phyloP scores from a whole-genome alignment of 2,329 filamentous ascomycete genomes.

The Ceratocystis smalleyi region DNA sequence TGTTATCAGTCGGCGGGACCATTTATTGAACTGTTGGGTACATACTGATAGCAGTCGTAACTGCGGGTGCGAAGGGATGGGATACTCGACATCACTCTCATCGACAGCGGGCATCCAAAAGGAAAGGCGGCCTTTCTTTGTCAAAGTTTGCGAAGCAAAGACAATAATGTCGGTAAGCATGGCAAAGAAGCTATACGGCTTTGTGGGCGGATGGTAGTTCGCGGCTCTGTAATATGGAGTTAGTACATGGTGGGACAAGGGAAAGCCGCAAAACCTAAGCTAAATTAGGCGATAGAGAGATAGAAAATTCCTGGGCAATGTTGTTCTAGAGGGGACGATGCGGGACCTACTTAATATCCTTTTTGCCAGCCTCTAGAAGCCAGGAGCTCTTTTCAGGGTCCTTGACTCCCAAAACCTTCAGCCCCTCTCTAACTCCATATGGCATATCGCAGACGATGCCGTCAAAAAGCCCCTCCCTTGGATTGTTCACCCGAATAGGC shows the following conservation, averaged over 20 bases:
- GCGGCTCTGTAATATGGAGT: slow-evolving; percentile 31
- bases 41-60: slow-evolving; percentile 62
- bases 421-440: slow-evolving; percentile 83
- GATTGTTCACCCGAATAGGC: slow-evolving; percentile 42
- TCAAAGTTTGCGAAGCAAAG: slow-evolving; percentile 62
- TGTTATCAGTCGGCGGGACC: slow-evolving; percentile 77
- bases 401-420: slow-evolving; percentile 69
- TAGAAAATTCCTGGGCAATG: too few species aligned
- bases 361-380: slow-evolving; percentile 52
- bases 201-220: slow-evolving; percentile 72
- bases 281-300: not conserved
- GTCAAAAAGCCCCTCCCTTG: slow-evolving; percentile 50
- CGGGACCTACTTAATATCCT: slow-evolving; percentile 47
- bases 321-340: not conserved
- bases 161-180: slow-evolving; percentile 81
- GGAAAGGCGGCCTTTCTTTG: slow-evolving; percentile 62
- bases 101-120: slow-evolving; percentile 97
- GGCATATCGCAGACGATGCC: slow-evolving; percentile 92
- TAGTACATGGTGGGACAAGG: not conserved
- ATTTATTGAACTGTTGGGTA: slow-evolving; percentile 79
- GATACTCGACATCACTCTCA: slow-evolving; percentile 59
- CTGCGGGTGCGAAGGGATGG: slow-evolving; percentile 59
- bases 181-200: slow-evolving; percentile 77
- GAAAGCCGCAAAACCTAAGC: too few species aligned
- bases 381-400: slow-evolving; percentile 45